phyloP scores from a whole-genome alignment of 495 filamentous ascomycete genomes.

The Talaromyces trachyspermus region DNA sequence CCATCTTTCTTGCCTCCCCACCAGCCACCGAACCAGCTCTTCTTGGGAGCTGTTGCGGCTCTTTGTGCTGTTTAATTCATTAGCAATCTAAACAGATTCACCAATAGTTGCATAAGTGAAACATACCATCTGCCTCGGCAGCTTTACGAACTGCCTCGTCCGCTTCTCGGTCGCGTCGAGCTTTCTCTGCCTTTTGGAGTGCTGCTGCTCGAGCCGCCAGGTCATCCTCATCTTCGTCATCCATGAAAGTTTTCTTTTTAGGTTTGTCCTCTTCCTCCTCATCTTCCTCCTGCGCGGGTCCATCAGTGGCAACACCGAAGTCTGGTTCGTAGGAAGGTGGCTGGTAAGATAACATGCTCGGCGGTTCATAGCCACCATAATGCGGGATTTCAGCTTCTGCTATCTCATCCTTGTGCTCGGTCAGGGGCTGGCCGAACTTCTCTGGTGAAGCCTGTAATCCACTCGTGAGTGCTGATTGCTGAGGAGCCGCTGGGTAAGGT shows the following conservation, averaged over 20 bases:
- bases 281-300: slow-evolving; percentile 17
- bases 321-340: slow-evolving; percentile 28
- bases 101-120: neutral
- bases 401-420: neutral
- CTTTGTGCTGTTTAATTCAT: slow-evolving; percentile 33
- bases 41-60: slow-evolving; percentile 46
- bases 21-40: slow-evolving; percentile 85
- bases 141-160: slow-evolving; percentile 77
- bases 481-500: slow-evolving; percentile 12
- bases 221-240: slow-evolving; percentile 55
- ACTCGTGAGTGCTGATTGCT: slow-evolving; percentile 24
- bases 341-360: slow-evolving; percentile 23
- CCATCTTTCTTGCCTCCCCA: slow-evolving; percentile 70
- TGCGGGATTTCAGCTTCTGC: slow-evolving; percentile 4
- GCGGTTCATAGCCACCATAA: slow-evolving; percentile 21
- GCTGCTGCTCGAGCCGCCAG: slow-evolving; percentile 43
- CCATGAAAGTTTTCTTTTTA: slow-evolving; percentile 75
- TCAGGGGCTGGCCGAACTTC: slow-evolving; percentile 15
- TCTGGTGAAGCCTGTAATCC: slow-evolving; percentile 6
- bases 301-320: slow-evolving; percentile 7
- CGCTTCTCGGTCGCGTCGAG: slow-evolving; percentile 43
- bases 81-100: slow-evolving; percentile 13
- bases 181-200: slow-evolving; percentile 46
- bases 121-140: slow-evolving; percentile 75
- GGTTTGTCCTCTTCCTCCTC: slow-evolving; percentile 36